Conservation (phyloP, 1,284 basidiomycete species). For the Athelia psychrophila region DNA sequence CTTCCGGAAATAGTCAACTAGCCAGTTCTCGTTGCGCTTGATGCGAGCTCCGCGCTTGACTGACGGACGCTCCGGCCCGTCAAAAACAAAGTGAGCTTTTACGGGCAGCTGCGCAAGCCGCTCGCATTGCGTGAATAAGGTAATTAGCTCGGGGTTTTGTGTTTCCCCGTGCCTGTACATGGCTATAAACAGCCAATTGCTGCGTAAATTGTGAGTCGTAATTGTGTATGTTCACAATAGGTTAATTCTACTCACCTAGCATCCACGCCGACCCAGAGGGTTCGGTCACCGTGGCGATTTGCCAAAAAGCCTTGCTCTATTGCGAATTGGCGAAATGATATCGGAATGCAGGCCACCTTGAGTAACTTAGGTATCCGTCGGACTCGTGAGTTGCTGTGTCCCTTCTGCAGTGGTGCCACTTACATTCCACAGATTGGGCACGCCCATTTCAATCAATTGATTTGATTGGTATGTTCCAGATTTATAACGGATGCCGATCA, state of each 20-base stretch:
- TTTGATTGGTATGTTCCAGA: too few species aligned
- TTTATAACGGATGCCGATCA: too few species aligned
- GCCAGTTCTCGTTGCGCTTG: constrained; percentile 13
- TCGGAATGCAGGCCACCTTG: background rate
- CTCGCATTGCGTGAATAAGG: constrained; percentile 17
- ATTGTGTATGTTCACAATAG: background rate
- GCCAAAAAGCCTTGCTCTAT: background rate
- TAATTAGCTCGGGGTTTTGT: constrained; percentile 19
- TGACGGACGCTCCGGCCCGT: constrained; percentile 19
- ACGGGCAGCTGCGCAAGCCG: constrained; percentile 13
- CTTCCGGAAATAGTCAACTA: constrained; percentile 10
- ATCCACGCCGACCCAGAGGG: constrained; percentile 11
- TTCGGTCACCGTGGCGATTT: background rate
- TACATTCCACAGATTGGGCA: background rate
- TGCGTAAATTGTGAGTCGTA: background rate
- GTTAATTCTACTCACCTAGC: constrained; percentile 7
- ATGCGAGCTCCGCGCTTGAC: constrained; percentile 18
- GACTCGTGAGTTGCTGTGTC: background rate
- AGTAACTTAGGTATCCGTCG: background rate
- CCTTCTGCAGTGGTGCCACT: background rate
- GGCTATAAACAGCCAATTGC: constrained; percentile 13
- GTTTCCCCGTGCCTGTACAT: constrained; percentile 2
- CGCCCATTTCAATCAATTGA: background rate
- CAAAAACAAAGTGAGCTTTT: constrained; percentile 21
- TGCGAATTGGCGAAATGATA: background rate